Evolutionary conservation across 2,329 filamentous ascomycete genomes (phyloP).

Genomic region (Nothomitra cinnamomea): DNA sequence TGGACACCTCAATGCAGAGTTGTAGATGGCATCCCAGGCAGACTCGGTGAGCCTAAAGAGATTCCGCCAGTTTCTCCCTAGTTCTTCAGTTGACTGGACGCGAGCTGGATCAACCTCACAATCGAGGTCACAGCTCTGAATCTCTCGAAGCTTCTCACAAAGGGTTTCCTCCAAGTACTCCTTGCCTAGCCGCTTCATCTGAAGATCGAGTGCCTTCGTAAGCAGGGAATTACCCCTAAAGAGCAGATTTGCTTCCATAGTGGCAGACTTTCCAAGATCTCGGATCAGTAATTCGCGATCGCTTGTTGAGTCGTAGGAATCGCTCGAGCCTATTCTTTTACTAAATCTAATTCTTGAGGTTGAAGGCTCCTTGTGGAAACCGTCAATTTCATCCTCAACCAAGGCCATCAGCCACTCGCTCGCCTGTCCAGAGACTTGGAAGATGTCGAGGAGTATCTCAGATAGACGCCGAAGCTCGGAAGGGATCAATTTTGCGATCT

Average conservation of each 20-base stretch:
- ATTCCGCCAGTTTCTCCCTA: slow-evolving; percentile 68
- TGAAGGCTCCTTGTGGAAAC: slow-evolving; percentile 65
- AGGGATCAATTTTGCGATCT: slow-evolving; percentile 66
- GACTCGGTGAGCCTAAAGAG: slow-evolving; percentile 62
- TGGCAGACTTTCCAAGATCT: slow-evolving; percentile 62
- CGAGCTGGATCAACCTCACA: slow-evolving; percentile 91
- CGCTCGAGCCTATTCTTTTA: slow-evolving; percentile 52
- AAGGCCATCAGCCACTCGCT: slow-evolving; percentile 83
- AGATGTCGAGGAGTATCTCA: slow-evolving; percentile 82
- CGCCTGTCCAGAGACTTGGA: slow-evolving; percentile 73
- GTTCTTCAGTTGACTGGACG: slow-evolving; percentile 46
- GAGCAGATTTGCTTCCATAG: slow-evolving; percentile 80
- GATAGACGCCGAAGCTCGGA: slow-evolving; percentile 64
- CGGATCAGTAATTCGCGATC: slow-evolving; percentile 58
- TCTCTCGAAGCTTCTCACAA: slow-evolving; percentile 69
- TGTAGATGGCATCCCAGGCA: slow-evolving; percentile 69
- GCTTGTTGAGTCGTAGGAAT: slow-evolving; percentile 40
- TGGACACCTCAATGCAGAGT: slow-evolving; percentile 59
- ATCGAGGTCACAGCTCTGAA: slow-evolving; percentile 77
- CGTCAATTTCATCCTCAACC: slow-evolving; percentile 94
- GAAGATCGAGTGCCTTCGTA: slow-evolving; percentile 82
- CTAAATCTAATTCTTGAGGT: slow-evolving; percentile 42
- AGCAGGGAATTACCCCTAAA: slow-evolving; percentile 90
- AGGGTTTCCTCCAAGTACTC: slow-evolving; percentile 83
- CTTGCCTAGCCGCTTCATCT: slow-evolving; percentile 87